Conservation (phyloP, 2,329 filamentous ascomycete genomes). For the Aschersonia sp. region DNA sequence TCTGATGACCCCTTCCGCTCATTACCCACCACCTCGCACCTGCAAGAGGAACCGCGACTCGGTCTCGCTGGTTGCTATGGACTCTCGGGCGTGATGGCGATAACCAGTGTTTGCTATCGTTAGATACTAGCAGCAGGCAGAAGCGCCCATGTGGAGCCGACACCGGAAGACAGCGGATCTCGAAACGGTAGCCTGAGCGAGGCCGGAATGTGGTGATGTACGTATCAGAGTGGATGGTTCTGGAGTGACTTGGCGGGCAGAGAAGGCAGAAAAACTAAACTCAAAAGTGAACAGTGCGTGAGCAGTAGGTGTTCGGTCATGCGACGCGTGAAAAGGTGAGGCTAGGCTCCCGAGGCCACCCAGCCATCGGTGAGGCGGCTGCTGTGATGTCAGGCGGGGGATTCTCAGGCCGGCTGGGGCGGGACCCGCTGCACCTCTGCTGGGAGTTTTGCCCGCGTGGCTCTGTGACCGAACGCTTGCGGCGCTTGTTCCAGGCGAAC, state of each 20-base stretch:
- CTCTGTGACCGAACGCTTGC: too few relatives aligned
- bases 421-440: neutral
- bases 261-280: too few relatives aligned
- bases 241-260: too few relatives aligned
- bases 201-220: neutral
- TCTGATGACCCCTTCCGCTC: slow-evolving; percentile 10
- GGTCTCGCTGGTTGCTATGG: neutral
- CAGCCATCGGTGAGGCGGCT: neutral
- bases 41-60: neutral
- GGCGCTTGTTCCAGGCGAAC: too few relatives aligned
- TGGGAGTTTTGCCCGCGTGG: neutral
- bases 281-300: too few relatives aligned
- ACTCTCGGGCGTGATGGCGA: neutral
- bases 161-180: neutral
- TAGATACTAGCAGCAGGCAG: neutral
- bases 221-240: too few relatives aligned
- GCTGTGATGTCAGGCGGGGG: neutral
- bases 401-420: neutral
- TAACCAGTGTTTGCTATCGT: neutral
- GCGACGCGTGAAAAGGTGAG: slow-evolving; percentile 2
- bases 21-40: slow-evolving; percentile 18
- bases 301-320: neutral
- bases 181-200: neutral
- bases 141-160: neutral
- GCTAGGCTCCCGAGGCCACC: neutral